Percentiles rank a stretch among this genome's conserved stretches.
Conservation (phyloP, 352 stramenopile species). For the Phytopythium mirpurense region DNA sequence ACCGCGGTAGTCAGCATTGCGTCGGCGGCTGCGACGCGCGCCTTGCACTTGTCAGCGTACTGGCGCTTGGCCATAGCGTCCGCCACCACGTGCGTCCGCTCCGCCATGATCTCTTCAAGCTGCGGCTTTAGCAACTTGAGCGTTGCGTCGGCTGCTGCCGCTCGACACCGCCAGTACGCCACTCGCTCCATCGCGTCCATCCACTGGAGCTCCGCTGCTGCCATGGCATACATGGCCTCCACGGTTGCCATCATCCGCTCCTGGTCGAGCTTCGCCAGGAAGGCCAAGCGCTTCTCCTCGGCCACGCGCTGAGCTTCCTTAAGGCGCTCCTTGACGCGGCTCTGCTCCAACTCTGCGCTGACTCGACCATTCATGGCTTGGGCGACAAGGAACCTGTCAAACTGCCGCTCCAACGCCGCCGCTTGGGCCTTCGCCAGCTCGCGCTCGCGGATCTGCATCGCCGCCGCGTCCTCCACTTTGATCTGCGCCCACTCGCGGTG, state of each 20-base stretch:
- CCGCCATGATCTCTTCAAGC: constrained; percentile 33
- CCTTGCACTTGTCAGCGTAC: constrained; percentile 36
- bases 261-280: constrained; percentile 53
- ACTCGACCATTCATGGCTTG: constrained; percentile 48
- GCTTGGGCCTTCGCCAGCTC: constrained; percentile 35
- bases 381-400: constrained; percentile 58
- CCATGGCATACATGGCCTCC: constrained; percentile 36
- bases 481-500: constrained; percentile 68
- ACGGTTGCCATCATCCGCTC: constrained; percentile 64
- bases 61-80: constrained; percentile 45
- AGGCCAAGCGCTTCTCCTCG: constrained; percentile 30
- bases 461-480: constrained; percentile 56
- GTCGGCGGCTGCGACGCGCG: constrained; percentile 28
- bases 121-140: constrained; percentile 33
- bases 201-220: constrained; percentile 32
- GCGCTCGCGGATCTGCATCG: constrained; percentile 50
- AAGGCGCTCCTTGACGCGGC: constrained; percentile 32
- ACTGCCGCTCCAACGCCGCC: constrained; percentile 41
- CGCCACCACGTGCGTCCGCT: constrained; percentile 48
- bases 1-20: constrained; percentile 23
- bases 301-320: constrained; percentile 41
- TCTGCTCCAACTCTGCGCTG: constrained; percentile 39
- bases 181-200: constrained; percentile 42
- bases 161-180: constrained; percentile 28
- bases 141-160: constrained; percentile 19